Percentiles rank a stretch among this genome's conserved stretches.
phyloP scores from a whole-genome alignment of 768 basidiomycete genomes.

The Peribolospora baueri region DNA sequence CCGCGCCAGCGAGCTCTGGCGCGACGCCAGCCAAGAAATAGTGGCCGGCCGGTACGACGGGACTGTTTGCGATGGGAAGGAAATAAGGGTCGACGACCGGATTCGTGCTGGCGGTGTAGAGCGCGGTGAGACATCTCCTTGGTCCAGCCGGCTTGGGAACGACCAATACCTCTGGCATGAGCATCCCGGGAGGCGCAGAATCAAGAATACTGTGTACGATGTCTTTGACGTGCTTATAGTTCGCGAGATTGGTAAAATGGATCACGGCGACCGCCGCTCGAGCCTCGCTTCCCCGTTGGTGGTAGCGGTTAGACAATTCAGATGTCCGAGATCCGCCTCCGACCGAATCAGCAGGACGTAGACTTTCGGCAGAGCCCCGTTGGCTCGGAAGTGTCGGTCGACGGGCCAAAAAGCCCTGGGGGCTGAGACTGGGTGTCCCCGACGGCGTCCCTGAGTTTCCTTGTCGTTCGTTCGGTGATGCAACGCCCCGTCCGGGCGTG shows the following conservation, averaged over 20 bases:
- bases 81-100: constrained; percentile 80
- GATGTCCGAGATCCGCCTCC: constrained; percentile 47
- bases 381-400: too few relatives aligned
- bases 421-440: constrained; percentile 12
- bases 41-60: constrained; percentile 44
- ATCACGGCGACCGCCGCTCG: constrained; percentile 31
- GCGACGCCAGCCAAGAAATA: constrained; percentile 21
- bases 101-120: constrained; percentile 69
- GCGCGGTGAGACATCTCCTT: constrained; percentile 66
- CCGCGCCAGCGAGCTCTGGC: constrained; percentile 18
- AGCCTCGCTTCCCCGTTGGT: constrained; percentile 1
- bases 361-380: too few relatives aligned
- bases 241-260: constrained; percentile 72
- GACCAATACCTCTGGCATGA: constrained; percentile 71
- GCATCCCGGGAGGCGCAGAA: constrained; percentile 21
- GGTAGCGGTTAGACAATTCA: constrained; percentile 4
- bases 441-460: constrained; percentile 7
- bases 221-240: constrained; percentile 73
- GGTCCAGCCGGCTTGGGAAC: constrained; percentile 95
- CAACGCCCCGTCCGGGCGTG: constrained; percentile 5
- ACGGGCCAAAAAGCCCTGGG: not conserved
- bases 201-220: constrained; percentile 43
- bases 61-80: constrained; percentile 78
- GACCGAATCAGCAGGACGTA: constrained; percentile 28
- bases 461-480: constrained; percentile 15